A percentile compares a stretch with the other conserved stretches of the same genome.
Conservation (phyloP, 768 basidiomycete species). For the Kondoa malvinella region DNA sequence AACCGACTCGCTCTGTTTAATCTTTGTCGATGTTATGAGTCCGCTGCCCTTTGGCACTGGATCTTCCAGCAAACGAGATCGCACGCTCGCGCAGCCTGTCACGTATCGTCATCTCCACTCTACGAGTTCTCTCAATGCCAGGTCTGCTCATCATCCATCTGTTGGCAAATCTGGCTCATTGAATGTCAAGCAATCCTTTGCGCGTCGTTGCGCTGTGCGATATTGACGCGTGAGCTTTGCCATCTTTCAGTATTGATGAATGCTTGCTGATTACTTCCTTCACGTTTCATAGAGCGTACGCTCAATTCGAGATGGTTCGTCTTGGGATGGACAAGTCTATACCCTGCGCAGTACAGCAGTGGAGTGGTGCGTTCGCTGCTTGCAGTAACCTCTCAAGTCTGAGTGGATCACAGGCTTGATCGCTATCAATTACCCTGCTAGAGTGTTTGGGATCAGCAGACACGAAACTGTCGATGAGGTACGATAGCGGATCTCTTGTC, state of each 20-base stretch:
- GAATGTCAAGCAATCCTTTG: slow-evolving; percentile 53
- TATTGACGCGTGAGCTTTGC: too few relatives aligned
- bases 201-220: slow-evolving; percentile 80
- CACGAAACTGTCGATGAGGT: slow-evolving; percentile 48
- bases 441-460: slow-evolving; percentile 80
- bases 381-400: too few relatives aligned
- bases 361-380: too few relatives aligned
- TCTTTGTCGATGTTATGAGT: too few relatives aligned
- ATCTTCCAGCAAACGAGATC: neutral
- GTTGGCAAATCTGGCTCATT: too few relatives aligned
- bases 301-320: slow-evolving; percentile 42
- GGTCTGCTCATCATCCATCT: slow-evolving; percentile 32
- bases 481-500: slow-evolving; percentile 17
- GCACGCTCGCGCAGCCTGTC: slow-evolving; percentile 32
- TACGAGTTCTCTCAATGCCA: slow-evolving; percentile 45
- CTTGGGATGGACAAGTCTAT: slow-evolving; percentile 26
- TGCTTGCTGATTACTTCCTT: too few relatives aligned
- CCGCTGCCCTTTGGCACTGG: neutral
- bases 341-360: slow-evolving; percentile 71
- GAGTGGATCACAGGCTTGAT: too few relatives aligned
- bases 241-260: too few relatives aligned
- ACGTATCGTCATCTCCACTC: slow-evolving; percentile 65
- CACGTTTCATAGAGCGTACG: too few relatives aligned
- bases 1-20: too few relatives aligned
- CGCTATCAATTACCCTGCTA: slow-evolving; percentile 88